Evolutionary conservation across 176 grass and related monocot genomes (phyloP).

Genomic region (Puccinellia tenuiflora): DNA sequence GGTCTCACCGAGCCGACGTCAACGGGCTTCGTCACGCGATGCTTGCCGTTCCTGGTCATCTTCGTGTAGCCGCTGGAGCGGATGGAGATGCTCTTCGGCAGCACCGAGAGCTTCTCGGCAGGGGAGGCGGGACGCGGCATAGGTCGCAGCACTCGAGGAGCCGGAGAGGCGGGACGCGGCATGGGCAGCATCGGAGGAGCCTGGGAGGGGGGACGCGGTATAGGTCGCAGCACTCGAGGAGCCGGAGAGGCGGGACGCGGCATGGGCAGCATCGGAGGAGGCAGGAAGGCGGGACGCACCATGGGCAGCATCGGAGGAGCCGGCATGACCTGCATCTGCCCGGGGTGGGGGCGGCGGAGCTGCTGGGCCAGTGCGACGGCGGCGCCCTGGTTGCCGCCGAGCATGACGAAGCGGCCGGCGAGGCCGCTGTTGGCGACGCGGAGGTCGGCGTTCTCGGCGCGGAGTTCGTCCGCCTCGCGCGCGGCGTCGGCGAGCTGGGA

Average conservation of each 20-base stretch:
- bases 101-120: slow-evolving; percentile 32
- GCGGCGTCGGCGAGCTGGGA: slow-evolving; percentile 62
- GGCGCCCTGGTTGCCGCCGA: slow-evolving; percentile 17
- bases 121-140: slow-evolving; percentile 1
- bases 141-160: background rate
- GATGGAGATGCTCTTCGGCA: slow-evolving; percentile 84
- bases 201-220: background rate
- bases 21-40: slow-evolving; percentile 24
- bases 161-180: background rate
- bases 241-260: background rate
- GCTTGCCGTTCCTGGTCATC: slow-evolving; percentile 32
- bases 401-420: slow-evolving; percentile 21
- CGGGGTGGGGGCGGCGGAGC: slow-evolving; percentile 34
- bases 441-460: slow-evolving; percentile 55
- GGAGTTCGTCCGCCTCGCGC: slow-evolving; percentile 56
- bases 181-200: background rate
- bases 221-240: background rate
- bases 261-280: background rate
- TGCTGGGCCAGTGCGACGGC: slow-evolving; percentile 31
- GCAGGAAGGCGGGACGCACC: background rate
- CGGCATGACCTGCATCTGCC: background rate
- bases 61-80: slow-evolving; percentile 71
- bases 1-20: slow-evolving; percentile 46
- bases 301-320: background rate
- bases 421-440: slow-evolving; percentile 51